Base-by-base conservation (phyloP, 2,329 filamentous ascomycete species). In the Diaporthe sp. region DNA sequence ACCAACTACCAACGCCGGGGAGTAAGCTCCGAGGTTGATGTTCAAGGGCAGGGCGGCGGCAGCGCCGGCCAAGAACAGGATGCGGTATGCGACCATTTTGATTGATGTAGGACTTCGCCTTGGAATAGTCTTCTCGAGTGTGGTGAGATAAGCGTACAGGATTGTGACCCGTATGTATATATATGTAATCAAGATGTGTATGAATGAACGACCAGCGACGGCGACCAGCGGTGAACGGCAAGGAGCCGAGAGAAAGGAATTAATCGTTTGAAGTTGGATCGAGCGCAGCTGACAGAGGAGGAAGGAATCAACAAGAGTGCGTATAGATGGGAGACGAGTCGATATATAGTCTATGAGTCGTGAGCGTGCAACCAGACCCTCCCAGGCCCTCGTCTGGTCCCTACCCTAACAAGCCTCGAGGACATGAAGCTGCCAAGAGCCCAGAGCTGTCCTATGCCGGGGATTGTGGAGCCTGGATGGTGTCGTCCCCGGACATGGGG, bases 11-110 rank as follows among this genome's bases (percentile, higher is more conserved):
- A 86, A 81, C 77, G 85, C 84, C 13, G 85, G 84, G 2, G 85
- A 86, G 78, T 86, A 86, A 52, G 84, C 85, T 50, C 85, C 84
- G 58, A 86, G 83, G 81, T 86, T 86, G 78, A 86, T 86, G 78
- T 85, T 84, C 72, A 85, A 78, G 35, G 83, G 83, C 73, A 85
- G 80, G 30, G 82, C 83, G 61, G 82, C 83, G 35, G 82, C 80
- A 66, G 84, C 77, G 78, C 82, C 81, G 78, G 83, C 83, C 78
- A 83, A 78, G 72, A 80, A 79, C 74, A 84, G 76, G 77, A 84
- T 77, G 58, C 79, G 77, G 73, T 84, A 85, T 67, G 78, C 80
- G 75, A 85, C 82, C 83, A 85, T 85, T 50, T 80, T 82, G 77
- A 70, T 75, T 74, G 72, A 55, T 68, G 77, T 64, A 76, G 52